Percentiles rank a stretch among this genome's conserved stretches.
phyloP scores from a whole-genome alignment of 2,329 filamentous ascomycete species.

The Ceratocystis lukuohia region DNA sequence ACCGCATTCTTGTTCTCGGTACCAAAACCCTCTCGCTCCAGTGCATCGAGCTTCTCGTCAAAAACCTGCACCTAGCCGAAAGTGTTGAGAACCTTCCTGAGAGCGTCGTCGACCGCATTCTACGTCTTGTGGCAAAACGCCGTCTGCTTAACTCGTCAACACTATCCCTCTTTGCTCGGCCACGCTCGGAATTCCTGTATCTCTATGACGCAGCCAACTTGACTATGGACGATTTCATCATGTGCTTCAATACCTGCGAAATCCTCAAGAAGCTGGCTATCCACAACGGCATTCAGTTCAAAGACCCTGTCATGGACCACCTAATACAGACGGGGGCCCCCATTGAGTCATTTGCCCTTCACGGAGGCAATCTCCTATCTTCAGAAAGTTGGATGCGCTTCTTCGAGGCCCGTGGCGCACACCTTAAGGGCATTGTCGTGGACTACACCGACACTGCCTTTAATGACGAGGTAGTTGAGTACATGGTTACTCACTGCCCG shows the following conservation, averaged over 20 bases:
- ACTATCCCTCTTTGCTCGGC: conserved; percentile 43
- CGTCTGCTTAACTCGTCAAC: conserved; percentile 42
- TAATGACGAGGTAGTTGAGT: conserved; percentile 51
- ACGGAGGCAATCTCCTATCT: conserved; percentile 72
- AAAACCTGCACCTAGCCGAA: conserved; percentile 49
- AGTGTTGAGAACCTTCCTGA: conserved; percentile 47
- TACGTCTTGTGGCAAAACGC: conserved; percentile 44
- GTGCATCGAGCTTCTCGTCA: conserved; percentile 49
- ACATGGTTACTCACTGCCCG: conserved; percentile 52
- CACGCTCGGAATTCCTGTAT: conserved; percentile 36
- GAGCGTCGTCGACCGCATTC: conserved; percentile 43
- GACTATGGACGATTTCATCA: conserved; percentile 59
- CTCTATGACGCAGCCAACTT: conserved; percentile 53
- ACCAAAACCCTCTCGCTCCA: conserved; percentile 54
- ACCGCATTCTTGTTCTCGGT: conserved; percentile 53
- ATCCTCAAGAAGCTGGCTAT: conserved; percentile 58
- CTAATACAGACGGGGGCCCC: conserved; percentile 56
- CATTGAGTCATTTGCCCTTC: conserved; percentile 62
- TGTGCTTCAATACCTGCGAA: conserved; percentile 65
- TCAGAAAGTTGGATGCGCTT: conserved; percentile 62
- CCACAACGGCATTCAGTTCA: conserved; percentile 81
- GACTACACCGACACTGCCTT: conserved; percentile 78
- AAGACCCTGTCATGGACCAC: conserved; percentile 70
- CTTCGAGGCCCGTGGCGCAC: conserved; percentile 49
- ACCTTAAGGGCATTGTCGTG: conserved; percentile 57